A percentile compares a stretch with the other conserved stretches of the same genome.
Conservation (phyloP, 805 yeast genomes). For the Starmera caribaea region DNA sequence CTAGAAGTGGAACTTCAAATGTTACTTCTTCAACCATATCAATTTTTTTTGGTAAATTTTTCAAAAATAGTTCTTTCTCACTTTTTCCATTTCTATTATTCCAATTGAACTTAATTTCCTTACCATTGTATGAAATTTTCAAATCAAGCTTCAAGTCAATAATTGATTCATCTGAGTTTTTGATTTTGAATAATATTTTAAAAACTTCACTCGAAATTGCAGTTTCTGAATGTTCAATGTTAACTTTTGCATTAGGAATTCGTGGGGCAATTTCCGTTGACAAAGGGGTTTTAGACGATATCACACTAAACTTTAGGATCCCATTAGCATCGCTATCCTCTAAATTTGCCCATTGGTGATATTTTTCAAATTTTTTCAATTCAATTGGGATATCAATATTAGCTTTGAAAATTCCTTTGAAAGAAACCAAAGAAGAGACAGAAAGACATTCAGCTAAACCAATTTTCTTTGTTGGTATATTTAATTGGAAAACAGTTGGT, state of each 20-base stretch:
- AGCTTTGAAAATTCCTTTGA: slow-evolving; percentile 10
- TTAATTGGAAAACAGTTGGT: slow-evolving; percentile 9
- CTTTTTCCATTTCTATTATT: not conserved
- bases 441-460: slow-evolving; percentile 8
- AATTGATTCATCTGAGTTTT: slow-evolving; percentile 22
- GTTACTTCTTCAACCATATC: not conserved
- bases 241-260: slow-evolving; percentile 24
- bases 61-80: not conserved
- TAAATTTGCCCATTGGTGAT: slow-evolving; percentile 9
- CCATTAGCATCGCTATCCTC: slow-evolving; percentile 3
- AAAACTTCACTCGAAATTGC: slow-evolving; percentile 24
- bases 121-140: not conserved
- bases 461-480: slow-evolving; percentile 9
- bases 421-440: slow-evolving; percentile 8
- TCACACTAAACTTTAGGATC: slow-evolving; percentile 4
- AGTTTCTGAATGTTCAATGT: slow-evolving; percentile 14
- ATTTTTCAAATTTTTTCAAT: slow-evolving; percentile 5
- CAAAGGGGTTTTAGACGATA: slow-evolving; percentile 7
- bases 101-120: not conserved
- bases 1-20: slow-evolving; percentile 5
- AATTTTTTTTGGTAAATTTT: not conserved
- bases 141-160: slow-evolving; percentile 13
- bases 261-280: slow-evolving; percentile 26
- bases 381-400: slow-evolving; percentile 12
- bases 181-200: slow-evolving; percentile 14